phyloP scores from a whole-genome alignment of 768 basidiomycete genomes.

The Clavulina sp. region DNA sequence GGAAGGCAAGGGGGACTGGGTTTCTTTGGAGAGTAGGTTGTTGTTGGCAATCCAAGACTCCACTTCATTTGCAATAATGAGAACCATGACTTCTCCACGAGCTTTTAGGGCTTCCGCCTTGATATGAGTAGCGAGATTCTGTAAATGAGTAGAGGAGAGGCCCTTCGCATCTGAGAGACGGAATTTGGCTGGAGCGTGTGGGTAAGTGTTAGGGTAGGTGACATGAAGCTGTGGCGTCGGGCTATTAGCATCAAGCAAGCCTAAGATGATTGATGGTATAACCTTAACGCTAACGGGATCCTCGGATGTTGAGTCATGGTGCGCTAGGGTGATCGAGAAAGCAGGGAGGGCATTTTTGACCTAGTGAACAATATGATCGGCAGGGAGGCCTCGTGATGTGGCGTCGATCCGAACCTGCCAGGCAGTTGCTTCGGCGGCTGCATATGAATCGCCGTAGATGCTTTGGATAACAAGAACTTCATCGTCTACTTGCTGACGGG shows the following conservation, averaged over 20 bases:
- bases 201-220: constrained; percentile 73
- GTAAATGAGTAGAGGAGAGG: constrained; percentile 36
- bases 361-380: not conserved
- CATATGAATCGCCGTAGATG: not conserved
- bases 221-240: constrained; percentile 31
- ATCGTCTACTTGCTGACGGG: not conserved
- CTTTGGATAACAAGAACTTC: not conserved
- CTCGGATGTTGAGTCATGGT: constrained; percentile 40
- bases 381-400: too few species aligned
- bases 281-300: constrained; percentile 40
- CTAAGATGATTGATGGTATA: too few species aligned
- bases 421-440: not conserved
- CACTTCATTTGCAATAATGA: constrained; percentile 16
- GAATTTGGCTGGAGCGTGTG: constrained; percentile 37
- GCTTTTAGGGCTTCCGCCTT: constrained; percentile 46
- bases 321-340: constrained; percentile 54
- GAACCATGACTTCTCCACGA: constrained; percentile 60
- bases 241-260: too few species aligned
- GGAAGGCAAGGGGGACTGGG: constrained; percentile 32
- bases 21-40: constrained; percentile 40
- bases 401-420: constrained; percentile 1
- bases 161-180: constrained; percentile 50
- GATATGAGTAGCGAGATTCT: constrained; percentile 39
- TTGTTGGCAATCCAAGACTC: constrained; percentile 23
- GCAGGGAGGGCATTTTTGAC: constrained; percentile 31